phyloP scores from a whole-genome alignment of 2,329 filamentous ascomycete genomes.

The Beauveria sp. region DNA sequence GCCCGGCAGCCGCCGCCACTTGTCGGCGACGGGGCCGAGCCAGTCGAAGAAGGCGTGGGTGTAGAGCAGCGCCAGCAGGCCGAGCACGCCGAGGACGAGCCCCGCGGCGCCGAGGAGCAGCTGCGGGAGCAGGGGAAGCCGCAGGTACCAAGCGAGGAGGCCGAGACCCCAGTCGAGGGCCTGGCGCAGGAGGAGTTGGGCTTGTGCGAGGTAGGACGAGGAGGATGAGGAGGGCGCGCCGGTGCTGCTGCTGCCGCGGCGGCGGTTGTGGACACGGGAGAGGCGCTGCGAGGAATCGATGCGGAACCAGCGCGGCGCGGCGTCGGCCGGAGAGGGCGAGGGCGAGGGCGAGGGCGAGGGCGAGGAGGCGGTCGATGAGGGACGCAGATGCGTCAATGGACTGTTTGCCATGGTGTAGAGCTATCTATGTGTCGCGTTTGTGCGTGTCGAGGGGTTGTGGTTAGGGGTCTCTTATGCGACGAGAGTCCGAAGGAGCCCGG shows the following conservation, averaged over 20 bases:
- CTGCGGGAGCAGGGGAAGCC: constrained; percentile 54
- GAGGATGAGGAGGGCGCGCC: background rate
- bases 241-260: background rate
- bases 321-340: constrained; percentile 15
- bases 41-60: constrained; percentile 71
- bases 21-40: constrained; percentile 64
- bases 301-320: constrained; percentile 33
- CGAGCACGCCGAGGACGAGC: constrained; percentile 44
- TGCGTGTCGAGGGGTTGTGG: background rate
- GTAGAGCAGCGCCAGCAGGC: constrained; percentile 67
- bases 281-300: constrained; percentile 28
- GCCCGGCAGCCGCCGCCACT: constrained; percentile 65
- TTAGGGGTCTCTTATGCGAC: background rate
- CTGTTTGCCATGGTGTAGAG: constrained; percentile 33
- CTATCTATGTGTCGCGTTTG: background rate
- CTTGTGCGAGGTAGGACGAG: background rate
- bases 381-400: constrained; percentile 5
- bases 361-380: constrained; percentile 24
- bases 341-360: constrained; percentile 24
- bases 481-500: background rate
- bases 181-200: background rate
- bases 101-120: constrained; percentile 46
- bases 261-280: constrained; percentile 21
- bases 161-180: constrained; percentile 22
- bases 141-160: constrained; percentile 42